phyloP scores from a whole-genome alignment of 495 filamentous ascomycete species.

The Aspergillus kassunensis region DNA sequence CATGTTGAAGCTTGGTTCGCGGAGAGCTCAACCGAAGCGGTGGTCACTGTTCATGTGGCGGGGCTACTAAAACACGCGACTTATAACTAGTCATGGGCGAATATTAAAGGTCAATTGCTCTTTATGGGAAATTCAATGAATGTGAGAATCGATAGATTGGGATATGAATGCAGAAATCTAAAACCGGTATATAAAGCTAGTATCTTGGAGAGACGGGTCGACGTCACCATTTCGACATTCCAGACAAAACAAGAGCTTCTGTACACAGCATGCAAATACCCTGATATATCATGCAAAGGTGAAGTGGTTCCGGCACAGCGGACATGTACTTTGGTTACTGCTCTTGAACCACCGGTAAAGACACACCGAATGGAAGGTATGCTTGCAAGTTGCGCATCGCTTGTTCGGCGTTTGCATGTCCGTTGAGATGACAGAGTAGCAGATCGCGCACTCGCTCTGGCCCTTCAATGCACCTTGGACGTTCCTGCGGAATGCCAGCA shows the following conservation, averaged over 20 bases:
- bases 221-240: neutral
- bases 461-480: conserved; percentile 83
- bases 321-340: conserved; percentile 84
- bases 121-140: too few relatives aligned
- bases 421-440: conserved; percentile 84
- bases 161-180: neutral
- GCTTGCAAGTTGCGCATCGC: conserved; percentile 87
- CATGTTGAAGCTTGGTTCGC: conserved; percentile 9
- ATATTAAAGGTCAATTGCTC: too few relatives aligned
- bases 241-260: neutral
- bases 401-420: conserved; percentile 89
- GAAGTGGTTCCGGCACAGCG: conserved; percentile 82
- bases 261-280: neutral
- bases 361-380: conserved; percentile 86
- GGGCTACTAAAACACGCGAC: neutral
- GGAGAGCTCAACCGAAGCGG: neutral
- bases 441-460: conserved; percentile 94
- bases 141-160: too few relatives aligned
- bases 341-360: conserved; percentile 95
- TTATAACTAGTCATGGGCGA: too few relatives aligned
- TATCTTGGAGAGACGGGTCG: neutral
- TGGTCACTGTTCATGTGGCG: neutral
- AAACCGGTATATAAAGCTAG: neutral
- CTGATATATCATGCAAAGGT: conserved; percentile 19
- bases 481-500: conserved; percentile 78